Conservation (phyloP, 2,329 filamentous ascomycete species). For the Penicillium sp. region DNA sequence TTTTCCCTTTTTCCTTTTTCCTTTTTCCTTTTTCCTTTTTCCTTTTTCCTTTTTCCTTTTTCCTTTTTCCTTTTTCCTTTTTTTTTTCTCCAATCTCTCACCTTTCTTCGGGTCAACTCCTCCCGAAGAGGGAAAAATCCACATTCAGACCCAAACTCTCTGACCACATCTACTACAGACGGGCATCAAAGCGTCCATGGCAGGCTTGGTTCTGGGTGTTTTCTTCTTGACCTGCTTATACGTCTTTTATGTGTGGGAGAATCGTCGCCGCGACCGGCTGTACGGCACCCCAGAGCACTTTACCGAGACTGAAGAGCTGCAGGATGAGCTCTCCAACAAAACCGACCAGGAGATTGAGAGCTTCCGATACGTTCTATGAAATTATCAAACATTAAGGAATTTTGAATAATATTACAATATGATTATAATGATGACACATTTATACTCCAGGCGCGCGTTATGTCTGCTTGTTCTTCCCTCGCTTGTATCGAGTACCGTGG, state of each 20-base stretch:
- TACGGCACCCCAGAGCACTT: slow-evolving; percentile 23
- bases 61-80: too few species aligned
- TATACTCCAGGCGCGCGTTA: slow-evolving; percentile 1
- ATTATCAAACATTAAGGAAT: neutral
- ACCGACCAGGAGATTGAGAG: slow-evolving; percentile 32
- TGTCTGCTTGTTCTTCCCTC: slow-evolving; percentile 8
- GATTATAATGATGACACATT: neutral
- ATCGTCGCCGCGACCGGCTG: slow-evolving; percentile 23
- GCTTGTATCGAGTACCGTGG: slow-evolving; percentile 26
- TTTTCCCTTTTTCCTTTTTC: neutral
- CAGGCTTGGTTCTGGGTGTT: slow-evolving; percentile 24
- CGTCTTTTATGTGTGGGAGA: slow-evolving; percentile 27
- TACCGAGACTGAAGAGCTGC: slow-evolving; percentile 22
- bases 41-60: too few species aligned
- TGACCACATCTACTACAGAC: slow-evolving; percentile 17
- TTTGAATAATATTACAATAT: neutral
- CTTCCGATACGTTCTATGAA: slow-evolving; percentile 30
- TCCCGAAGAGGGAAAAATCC: neutral
- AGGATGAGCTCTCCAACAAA: slow-evolving; percentile 30
- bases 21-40: too few species aligned
- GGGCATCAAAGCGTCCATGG: slow-evolving; percentile 29
- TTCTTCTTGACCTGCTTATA: slow-evolving; percentile 27
- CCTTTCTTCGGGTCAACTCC: too few species aligned
- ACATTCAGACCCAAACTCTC: too few species aligned
- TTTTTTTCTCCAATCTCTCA: too few species aligned